Percentiles rank a stretch among this genome's conserved stretches.
phyloP scores from a whole-genome alignment of 495 filamentous ascomycete genomes.

The Astrocystis sublimbata region DNA sequence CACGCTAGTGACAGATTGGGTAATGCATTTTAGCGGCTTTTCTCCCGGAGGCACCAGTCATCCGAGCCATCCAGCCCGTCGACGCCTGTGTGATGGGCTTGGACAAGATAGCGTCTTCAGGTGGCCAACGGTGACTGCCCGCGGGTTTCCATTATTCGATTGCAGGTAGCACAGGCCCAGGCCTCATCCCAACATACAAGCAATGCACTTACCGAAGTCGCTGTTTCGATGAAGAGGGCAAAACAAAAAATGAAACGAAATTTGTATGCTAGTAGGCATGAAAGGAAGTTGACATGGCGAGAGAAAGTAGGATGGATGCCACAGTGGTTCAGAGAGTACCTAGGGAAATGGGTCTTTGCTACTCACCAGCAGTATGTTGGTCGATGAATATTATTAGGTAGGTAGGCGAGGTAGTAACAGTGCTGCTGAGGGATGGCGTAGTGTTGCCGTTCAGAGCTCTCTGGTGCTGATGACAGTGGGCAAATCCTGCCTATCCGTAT shows the following conservation, averaged over 20 bases:
- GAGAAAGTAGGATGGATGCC: background rate
- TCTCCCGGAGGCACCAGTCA: background rate
- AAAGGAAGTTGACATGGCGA: background rate
- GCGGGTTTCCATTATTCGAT: background rate
- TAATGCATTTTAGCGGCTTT: background rate
- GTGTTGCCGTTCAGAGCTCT: background rate
- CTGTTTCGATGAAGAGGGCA: background rate
- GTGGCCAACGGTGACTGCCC: background rate
- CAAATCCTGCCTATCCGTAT: background rate
- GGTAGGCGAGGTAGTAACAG: too few relatives aligned
- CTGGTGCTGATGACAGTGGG: background rate
- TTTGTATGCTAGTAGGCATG: background rate
- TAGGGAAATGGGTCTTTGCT: background rate
- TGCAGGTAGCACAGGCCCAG: background rate
- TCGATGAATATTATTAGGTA: slow-evolving; percentile 8
- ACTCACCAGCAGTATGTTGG: slow-evolving; percentile 10
- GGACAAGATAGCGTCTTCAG: slow-evolving; percentile 1
- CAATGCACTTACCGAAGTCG: background rate
- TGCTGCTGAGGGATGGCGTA: background rate
- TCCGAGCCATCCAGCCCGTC: too few relatives aligned
- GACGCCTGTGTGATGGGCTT: background rate
- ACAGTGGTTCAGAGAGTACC: background rate
- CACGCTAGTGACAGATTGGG: slow-evolving; percentile 10
- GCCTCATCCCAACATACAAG: background rate
- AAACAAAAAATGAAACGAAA: background rate